These are phyloP conservation scores for Cladosporium sphaerospermum DNA, from an alignment of 2,329 filamentous ascomycete species.

Conservation along the genomic window DNA sequence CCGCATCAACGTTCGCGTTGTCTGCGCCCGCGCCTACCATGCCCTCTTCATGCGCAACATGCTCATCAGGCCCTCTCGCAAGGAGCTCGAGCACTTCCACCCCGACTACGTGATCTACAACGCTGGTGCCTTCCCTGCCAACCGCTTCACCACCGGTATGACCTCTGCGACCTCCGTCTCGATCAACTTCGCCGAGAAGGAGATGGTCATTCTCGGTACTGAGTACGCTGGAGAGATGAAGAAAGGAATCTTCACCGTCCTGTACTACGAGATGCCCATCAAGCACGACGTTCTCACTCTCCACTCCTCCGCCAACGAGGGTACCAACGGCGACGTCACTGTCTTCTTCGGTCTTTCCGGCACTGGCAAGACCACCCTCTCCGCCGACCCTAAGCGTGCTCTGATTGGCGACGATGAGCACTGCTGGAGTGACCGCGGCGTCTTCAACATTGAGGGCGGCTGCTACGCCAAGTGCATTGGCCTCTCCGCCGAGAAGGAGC, in stretches of 20 bases:
- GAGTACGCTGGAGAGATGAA: conserved; percentile 73
- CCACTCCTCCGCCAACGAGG: conserved; percentile 98
- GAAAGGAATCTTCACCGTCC: conserved; percentile 81
- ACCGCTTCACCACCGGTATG: conserved; percentile 97
- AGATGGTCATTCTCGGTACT: conserved; percentile 99
- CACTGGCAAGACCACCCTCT: conserved; percentile 97
- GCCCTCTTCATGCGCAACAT: conserved; percentile 99
- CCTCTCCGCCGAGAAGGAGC: conserved; percentile 96
- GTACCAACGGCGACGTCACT: conserved; percentile 87
- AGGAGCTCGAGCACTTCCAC: conserved; percentile 95
- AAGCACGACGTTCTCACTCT: conserved; percentile 99
- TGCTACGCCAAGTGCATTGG: conserved; percentile 99
- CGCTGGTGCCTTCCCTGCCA: conserved; percentile 94
- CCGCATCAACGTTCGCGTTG: conserved; percentile 92
- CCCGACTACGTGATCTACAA: conserved; percentile 99
- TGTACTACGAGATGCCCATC: conserved; percentile 99
- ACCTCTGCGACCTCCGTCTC: conserved; percentile 95
- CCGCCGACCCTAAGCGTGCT: conserved; percentile 90
- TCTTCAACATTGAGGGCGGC: conserved; percentile 99
- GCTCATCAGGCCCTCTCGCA: conserved; percentile 86
- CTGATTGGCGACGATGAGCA: conserved; percentile 99
- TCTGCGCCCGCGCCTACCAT: conserved; percentile 98
- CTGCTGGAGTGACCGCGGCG: conserved; percentile 94
- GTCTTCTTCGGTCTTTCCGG: conserved; percentile 99
- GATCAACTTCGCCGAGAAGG: conserved; percentile 98